Conservation (phyloP, 2,329 filamentous ascomycete species). For the Lecanicillium sp. region DNA sequence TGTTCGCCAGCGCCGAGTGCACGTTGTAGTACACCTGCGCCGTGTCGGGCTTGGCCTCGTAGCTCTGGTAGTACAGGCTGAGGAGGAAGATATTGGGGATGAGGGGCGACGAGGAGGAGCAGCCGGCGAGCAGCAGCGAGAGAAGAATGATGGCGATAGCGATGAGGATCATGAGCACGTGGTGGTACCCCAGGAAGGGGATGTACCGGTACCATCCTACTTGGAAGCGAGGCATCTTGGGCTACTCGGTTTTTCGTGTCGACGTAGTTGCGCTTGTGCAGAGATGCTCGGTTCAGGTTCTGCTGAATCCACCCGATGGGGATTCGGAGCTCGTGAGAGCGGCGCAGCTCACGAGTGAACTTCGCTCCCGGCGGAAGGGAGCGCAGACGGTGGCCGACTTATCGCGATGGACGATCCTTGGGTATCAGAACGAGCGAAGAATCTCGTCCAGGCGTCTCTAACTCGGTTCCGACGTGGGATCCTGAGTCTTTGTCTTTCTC, state of each 20-base stretch:
- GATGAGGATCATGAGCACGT: constrained; percentile 97
- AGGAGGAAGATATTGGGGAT: constrained; percentile 97
- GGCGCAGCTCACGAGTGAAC: not conserved
- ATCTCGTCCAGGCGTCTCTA: not conserved
- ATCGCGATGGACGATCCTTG: no score
- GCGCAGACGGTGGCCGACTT: not conserved
- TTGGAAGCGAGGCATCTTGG: constrained; percentile 10
- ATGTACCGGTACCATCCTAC: constrained; percentile 40
- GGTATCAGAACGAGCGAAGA: not conserved
- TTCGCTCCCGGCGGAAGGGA: not conserved
- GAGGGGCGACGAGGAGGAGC: constrained; percentile 89
- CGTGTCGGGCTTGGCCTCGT: constrained; percentile 74
- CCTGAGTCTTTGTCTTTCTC: not conserved
- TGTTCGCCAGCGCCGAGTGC: constrained; percentile 78
- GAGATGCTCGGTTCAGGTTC: not conserved
- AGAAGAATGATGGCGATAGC: constrained; percentile 89
- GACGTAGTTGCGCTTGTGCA: no score
- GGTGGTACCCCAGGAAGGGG: constrained; percentile 66
- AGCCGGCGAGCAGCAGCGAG: constrained; percentile 88
- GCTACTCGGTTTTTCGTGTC: not conserved
- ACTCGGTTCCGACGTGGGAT: no score
- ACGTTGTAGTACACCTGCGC: constrained; percentile 88
- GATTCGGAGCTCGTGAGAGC: constrained; percentile 4
- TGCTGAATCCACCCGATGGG: no score
- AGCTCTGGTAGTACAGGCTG: constrained; percentile 91